phyloP scores from a whole-genome alignment of 805 yeast species.

The Starmerella riodocensis region DNA sequence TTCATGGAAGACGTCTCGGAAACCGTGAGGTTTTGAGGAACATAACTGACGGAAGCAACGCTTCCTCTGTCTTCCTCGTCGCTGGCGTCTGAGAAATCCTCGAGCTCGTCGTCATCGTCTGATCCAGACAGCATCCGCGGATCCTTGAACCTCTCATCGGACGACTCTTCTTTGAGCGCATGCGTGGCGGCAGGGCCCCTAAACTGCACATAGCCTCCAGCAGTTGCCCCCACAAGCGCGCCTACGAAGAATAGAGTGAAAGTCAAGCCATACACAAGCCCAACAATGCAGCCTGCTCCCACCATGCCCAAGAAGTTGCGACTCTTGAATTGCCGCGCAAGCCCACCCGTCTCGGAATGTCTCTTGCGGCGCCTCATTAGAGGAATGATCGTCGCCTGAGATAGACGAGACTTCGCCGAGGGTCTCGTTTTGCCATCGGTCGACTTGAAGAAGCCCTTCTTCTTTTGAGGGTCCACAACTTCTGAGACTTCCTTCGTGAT shows the following conservation, averaged over 20 bases:
- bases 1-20: neutral
- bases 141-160: neutral
- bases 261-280: neutral
- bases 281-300: neutral
- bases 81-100: slow-evolving; percentile 15
- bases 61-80: slow-evolving; percentile 11
- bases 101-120: slow-evolving; percentile 12
- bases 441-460: no score
- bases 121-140: neutral
- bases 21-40: slow-evolving; percentile 3
- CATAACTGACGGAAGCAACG: slow-evolving; percentile 4
- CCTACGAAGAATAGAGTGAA: neutral
- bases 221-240: neutral
- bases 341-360: no score
- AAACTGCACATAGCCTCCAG: neutral
- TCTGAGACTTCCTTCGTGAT: neutral
- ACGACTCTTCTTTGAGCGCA: neutral
- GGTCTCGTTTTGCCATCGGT: neutral
- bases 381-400: neutral
- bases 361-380: neutral
- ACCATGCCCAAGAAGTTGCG: neutral
- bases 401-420: neutral
- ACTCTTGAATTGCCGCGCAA: neutral
- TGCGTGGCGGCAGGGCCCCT: no score
- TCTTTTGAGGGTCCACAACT: no score